Evolutionary conservation across 805 yeast genomes (phyloP).

Genomic region (Candida corydali): DNA sequence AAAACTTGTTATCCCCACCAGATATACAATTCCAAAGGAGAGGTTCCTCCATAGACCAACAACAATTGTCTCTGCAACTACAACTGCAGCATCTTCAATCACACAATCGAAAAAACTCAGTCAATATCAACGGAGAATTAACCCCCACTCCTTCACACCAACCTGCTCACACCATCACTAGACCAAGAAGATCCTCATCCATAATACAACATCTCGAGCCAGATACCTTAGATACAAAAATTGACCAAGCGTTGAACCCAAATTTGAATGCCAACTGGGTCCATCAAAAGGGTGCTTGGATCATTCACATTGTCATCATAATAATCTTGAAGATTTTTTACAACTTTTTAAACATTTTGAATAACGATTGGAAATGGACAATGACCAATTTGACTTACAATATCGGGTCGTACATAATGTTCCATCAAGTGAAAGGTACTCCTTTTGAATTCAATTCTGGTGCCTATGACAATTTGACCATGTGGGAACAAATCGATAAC

Average conservation of each 20-base stretch:
- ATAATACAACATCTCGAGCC: slow-evolving; percentile 89
- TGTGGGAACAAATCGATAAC: slow-evolving; percentile 98
- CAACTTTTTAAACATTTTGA: slow-evolving; percentile 76
- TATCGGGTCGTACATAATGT: slow-evolving; percentile 91
- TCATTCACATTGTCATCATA: slow-evolving; percentile 82
- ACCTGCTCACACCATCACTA: slow-evolving; percentile 20
- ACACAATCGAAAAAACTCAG: slow-evolving; percentile 2
- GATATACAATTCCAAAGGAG: too few species aligned
- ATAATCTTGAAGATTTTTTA: slow-evolving; percentile 68
- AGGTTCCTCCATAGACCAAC: too few species aligned
- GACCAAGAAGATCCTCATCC: slow-evolving; percentile 75
- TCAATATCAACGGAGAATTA: slow-evolving; percentile 11
- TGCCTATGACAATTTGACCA: slow-evolving; percentile 89
- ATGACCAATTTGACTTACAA: slow-evolving; percentile 87
- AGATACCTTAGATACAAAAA: slow-evolving; percentile 85
- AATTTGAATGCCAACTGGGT: slow-evolving; percentile 97
- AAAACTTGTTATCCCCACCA: too few species aligned
- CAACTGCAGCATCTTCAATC: not conserved
- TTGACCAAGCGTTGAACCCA: slow-evolving; percentile 84
- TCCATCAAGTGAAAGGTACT: slow-evolving; percentile 93
- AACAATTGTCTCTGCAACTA: too few species aligned
- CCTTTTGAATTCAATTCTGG: slow-evolving; percentile 97
- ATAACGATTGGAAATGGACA: slow-evolving; percentile 88
- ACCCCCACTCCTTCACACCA: slow-evolving; percentile 24
- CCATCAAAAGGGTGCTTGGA: slow-evolving; percentile 94